Conservation (phyloP, 345 rosid genomes). For the Lepidium africanum region DNA sequence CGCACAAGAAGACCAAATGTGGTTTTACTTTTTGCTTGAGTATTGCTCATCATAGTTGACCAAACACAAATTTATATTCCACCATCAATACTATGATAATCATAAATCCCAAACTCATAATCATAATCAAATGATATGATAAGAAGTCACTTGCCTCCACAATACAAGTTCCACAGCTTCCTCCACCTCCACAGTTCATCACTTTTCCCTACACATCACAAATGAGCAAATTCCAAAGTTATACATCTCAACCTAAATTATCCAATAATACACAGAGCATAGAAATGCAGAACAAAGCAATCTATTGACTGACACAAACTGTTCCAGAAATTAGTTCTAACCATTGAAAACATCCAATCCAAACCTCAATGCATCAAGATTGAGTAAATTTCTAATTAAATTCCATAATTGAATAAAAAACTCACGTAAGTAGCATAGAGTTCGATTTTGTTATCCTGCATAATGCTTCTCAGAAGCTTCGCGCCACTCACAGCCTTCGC, state of each 20-base stretch:
- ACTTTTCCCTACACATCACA: constrained; percentile 59
- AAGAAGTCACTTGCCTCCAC: constrained; percentile 50
- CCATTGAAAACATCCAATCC: background rate
- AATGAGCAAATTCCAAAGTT: background rate
- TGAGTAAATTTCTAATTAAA: background rate
- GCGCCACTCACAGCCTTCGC: constrained; percentile 66
- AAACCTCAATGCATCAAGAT: background rate
- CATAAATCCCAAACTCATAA: background rate
- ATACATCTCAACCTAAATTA: background rate
- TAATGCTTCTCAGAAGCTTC: constrained; percentile 68
- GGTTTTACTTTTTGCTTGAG: background rate
- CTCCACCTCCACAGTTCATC: constrained; percentile 95
- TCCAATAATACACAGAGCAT: background rate
- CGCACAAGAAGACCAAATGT: constrained; percentile 10
- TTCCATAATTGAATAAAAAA: background rate
- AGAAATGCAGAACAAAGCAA: background rate
- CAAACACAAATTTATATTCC: background rate
- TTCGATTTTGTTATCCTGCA: constrained; percentile 77
- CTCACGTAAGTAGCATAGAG: constrained; percentile 82
- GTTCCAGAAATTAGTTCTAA: background rate
- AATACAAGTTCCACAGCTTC: constrained; percentile 93
- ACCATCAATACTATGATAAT: background rate
- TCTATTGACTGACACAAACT: background rate
- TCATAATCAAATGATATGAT: background rate
- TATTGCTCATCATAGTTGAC: background rate